These are phyloP conservation scores for Lecanicillium sp. DNA, from an alignment of 2,329 filamentous ascomycete species.

Conservation along the genomic window DNA sequence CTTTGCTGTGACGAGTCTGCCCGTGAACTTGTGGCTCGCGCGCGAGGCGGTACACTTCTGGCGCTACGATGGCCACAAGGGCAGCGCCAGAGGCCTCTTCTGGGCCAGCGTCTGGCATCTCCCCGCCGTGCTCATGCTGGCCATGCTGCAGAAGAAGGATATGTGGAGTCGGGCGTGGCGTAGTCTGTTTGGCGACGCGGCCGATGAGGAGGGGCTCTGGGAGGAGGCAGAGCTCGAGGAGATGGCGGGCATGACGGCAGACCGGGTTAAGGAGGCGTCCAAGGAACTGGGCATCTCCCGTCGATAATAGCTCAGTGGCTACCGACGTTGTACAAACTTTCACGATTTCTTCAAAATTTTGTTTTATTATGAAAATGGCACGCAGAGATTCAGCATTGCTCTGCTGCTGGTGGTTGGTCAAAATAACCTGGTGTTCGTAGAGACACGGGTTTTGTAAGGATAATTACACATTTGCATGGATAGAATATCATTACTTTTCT, in stretches of 20 bases:
- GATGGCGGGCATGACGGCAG: constrained; percentile 31
- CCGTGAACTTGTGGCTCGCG: constrained; percentile 81
- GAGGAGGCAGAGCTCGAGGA: constrained; percentile 51
- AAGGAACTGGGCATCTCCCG: constrained; percentile 10
- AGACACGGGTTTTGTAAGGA: neutral
- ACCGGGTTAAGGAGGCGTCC: constrained; percentile 18
- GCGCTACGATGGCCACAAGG: constrained; percentile 68
- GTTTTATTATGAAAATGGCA: too few relatives aligned
- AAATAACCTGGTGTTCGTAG: neutral
- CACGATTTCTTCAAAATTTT: too few relatives aligned
- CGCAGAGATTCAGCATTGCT: constrained; percentile 2
- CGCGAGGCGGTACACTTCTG: constrained; percentile 78
- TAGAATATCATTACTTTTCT: constrained; percentile 9
- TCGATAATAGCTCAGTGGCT: constrained; percentile 20
- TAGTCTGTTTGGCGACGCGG: constrained; percentile 55
- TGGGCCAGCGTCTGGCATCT: constrained; percentile 98
- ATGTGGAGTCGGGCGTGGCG: constrained; percentile 80
- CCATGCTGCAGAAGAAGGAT: constrained; percentile 88
- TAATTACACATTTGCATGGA: constrained; percentile 9
- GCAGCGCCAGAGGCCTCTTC: constrained; percentile 78
- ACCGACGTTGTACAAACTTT: too few relatives aligned
- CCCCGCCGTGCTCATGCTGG: constrained; percentile 81
- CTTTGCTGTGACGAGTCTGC: constrained; percentile 73
- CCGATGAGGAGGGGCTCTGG: constrained; percentile 51
- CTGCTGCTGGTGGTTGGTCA: neutral